phyloP scores from a whole-genome alignment of 441 rosid genomes.

The Populus hybrid region DNA sequence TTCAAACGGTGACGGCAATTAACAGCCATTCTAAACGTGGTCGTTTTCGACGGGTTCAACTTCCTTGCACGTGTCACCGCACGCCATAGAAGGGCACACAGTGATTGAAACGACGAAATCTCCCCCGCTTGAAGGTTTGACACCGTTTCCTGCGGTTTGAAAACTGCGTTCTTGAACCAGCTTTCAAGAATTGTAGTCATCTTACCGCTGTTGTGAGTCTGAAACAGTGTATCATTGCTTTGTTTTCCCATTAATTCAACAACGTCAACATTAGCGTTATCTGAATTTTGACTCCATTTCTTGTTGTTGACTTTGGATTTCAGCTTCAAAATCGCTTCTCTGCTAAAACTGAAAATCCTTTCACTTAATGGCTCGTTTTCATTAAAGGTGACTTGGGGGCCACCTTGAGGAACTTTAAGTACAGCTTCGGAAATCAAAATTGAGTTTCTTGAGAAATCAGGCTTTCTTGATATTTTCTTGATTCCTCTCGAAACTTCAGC shows the following conservation, averaged over 20 bases:
- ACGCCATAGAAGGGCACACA: constrained; percentile 78
- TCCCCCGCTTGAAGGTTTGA: neutral
- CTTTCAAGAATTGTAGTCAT: constrained; percentile 34
- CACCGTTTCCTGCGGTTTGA: constrained; percentile 21
- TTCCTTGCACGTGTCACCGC: constrained; percentile 84
- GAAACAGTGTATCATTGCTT: constrained; percentile 43
- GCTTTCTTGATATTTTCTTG: constrained; percentile 46
- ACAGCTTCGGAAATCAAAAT: constrained; percentile 53
- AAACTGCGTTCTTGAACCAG: constrained; percentile 27
- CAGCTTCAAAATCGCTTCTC: constrained; percentile 57
- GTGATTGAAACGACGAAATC: constrained; percentile 88
- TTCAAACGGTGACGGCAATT: constrained; percentile 76
- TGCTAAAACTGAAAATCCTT: constrained; percentile 70
- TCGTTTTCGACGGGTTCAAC: constrained; percentile 42
- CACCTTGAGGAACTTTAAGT: constrained; percentile 66
- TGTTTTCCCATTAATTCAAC: constrained; percentile 49
- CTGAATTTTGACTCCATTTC: constrained; percentile 10
- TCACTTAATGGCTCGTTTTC: constrained; percentile 71
- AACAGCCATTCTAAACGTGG: constrained; percentile 93
- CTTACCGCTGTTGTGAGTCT: constrained; percentile 26
- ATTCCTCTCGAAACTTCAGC: constrained; percentile 62
- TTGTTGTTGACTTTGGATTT: constrained; percentile 56
- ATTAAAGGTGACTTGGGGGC: constrained; percentile 67
- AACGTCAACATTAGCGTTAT: constrained; percentile 18
- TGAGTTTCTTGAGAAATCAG: constrained; percentile 59